These are phyloP conservation scores for Rhinocladiella similis DNA, from an alignment of 2,329 filamentous ascomycete genomes.

Conservation along the genomic window DNA sequence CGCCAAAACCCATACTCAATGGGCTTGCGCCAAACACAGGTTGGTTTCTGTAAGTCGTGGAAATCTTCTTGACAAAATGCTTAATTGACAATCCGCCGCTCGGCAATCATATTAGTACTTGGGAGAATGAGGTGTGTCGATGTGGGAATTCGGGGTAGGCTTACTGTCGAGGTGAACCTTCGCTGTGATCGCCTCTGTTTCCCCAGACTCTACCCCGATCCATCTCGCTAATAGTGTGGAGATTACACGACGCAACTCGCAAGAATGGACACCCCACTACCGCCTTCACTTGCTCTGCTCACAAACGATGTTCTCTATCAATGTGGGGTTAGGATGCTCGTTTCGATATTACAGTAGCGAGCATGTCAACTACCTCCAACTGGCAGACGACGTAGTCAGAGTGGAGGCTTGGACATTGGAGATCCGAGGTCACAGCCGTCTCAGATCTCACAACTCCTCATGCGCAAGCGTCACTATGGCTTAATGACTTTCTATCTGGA, in stretches of 20 bases:
- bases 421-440: not conserved
- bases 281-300: not conserved
- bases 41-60: not conserved
- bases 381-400: not conserved
- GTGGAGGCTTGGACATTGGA: not conserved
- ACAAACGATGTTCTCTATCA: slow-evolving; percentile 1
- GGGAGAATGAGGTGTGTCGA: not conserved
- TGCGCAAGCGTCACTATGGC: not conserved
- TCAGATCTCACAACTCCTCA: not conserved
- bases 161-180: not conserved
- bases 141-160: not conserved
- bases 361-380: not conserved
- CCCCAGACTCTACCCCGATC: not conserved
- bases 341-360: not conserved
- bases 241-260: not conserved
- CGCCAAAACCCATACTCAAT: slow-evolving; percentile 3
- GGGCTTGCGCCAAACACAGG: not conserved
- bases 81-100: no score
- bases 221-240: not conserved
- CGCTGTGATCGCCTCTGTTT: not conserved
- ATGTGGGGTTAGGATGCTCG: slow-evolving; percentile 4
- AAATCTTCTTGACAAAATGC: no score
- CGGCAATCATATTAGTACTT: not conserved
- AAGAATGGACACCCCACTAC: slow-evolving; percentile 4
- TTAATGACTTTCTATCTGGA: not conserved